Evolutionary conservation across 768 basidiomycete genomes (phyloP).

Genomic region (Imleria badia): DNA sequence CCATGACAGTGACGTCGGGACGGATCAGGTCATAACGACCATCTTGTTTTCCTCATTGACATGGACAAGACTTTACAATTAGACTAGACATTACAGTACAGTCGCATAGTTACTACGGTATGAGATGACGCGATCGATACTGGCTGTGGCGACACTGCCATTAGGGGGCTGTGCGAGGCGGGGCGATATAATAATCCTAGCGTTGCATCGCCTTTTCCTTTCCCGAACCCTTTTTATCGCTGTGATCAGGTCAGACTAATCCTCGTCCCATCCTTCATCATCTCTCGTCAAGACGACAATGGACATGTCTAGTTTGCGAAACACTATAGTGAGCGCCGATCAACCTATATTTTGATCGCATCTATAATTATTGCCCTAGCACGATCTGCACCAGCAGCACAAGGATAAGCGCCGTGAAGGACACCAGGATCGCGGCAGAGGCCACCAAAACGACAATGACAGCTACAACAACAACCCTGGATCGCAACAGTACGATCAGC

Average conservation of each 20-base stretch:
- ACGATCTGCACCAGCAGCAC: constrained; percentile 6
- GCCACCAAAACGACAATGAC: background rate
- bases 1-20: background rate
- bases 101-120: background rate
- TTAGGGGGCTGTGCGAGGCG: constrained; percentile 1
- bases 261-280: too few species aligned
- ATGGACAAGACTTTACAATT: background rate
- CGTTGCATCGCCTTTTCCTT: constrained; percentile 1
- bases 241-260: background rate
- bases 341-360: background rate
- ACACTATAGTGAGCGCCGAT: background rate
- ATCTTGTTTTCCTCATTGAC: background rate
- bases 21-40: background rate
- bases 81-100: too few species aligned
- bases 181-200: background rate
- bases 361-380: background rate
- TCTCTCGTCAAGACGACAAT: background rate
- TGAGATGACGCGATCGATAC: background rate
- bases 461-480: background rate
- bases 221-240: constrained; percentile 3
- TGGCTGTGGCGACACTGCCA: background rate
- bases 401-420: constrained; percentile 12
- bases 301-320: constrained; percentile 16
- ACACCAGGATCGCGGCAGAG: constrained; percentile 4
- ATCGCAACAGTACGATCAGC: background rate